Evolutionary conservation across 2,329 filamentous ascomycete species (phyloP).

Genomic region (Ceratocystis alfenasii): DNA sequence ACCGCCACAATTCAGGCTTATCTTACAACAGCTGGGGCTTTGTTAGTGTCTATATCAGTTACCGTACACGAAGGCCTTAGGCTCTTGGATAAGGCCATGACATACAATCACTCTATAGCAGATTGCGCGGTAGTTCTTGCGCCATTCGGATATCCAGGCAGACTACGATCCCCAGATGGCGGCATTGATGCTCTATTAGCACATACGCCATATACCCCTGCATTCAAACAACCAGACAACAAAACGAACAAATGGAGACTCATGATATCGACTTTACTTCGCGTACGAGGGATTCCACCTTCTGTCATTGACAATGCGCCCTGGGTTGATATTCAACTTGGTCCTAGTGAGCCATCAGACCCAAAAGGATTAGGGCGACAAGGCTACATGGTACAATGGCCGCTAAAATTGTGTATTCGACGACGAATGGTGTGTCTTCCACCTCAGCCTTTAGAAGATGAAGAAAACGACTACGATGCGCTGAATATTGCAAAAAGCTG

Average conservation of each 20-base stretch:
- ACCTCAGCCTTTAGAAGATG: slow-evolving; percentile 30
- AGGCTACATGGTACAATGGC: slow-evolving; percentile 41
- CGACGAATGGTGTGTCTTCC: slow-evolving; percentile 35
- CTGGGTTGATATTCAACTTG: slow-evolving; percentile 42
- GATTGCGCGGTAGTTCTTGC: slow-evolving; percentile 41
- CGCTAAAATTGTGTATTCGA: slow-evolving; percentile 42
- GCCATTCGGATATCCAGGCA: slow-evolving; percentile 35
- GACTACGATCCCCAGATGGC: slow-evolving; percentile 14
- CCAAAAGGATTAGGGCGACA: slow-evolving; percentile 30
- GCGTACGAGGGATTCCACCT: slow-evolving; percentile 38
- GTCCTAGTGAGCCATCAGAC: slow-evolving; percentile 36
- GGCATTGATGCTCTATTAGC: slow-evolving; percentile 9
- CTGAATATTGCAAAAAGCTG: slow-evolving; percentile 39
- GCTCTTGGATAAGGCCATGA: slow-evolving; percentile 35
- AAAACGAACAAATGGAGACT: slow-evolving; percentile 38
- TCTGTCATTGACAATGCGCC: slow-evolving; percentile 34
- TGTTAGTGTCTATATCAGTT: slow-evolving; percentile 40
- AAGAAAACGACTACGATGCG: slow-evolving; percentile 38
- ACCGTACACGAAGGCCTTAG: slow-evolving; percentile 38
- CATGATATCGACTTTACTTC: slow-evolving; percentile 40
- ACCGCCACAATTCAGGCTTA: slow-evolving; percentile 43
- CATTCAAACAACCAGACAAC: slow-evolving; percentile 29
- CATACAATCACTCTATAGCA: slow-evolving; percentile 32
- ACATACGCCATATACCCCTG: slow-evolving; percentile 26
- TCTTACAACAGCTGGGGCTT: slow-evolving; percentile 43